Conservation (phyloP, 2,329 filamentous ascomycete genomes). For the Trichoderma breve region DNA sequence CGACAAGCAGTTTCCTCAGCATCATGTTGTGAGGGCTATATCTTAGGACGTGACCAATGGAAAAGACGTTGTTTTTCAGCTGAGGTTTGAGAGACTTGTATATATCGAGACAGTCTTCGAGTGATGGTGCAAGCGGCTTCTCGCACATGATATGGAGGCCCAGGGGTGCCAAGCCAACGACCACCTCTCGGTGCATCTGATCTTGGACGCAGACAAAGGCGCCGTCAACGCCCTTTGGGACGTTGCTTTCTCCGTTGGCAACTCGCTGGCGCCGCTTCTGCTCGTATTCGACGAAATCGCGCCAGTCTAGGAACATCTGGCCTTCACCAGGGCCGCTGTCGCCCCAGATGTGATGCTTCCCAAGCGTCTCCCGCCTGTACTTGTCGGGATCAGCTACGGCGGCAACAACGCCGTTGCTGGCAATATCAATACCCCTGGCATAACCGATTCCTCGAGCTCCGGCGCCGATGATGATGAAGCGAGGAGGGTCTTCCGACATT, state of each 20-base stretch:
- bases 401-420: constrained; percentile 65
- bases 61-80: constrained; percentile 59
- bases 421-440: constrained; percentile 63
- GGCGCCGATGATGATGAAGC: constrained; percentile 78
- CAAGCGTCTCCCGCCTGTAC: constrained; percentile 73
- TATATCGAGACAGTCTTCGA: constrained; percentile 76
- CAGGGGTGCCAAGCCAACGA: constrained; percentile 68
- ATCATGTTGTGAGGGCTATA: constrained; percentile 93
- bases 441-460: constrained; percentile 77
- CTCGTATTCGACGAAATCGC: constrained; percentile 74
- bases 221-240: constrained; percentile 58
- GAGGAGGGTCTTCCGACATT: constrained; percentile 52
- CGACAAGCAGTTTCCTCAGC: constrained; percentile 72
- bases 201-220: constrained; percentile 72
- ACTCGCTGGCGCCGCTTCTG: constrained; percentile 54
- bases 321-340: constrained; percentile 50
- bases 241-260: constrained; percentile 45
- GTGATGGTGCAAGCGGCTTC: constrained; percentile 82
- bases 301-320: constrained; percentile 72
- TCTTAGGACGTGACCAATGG: constrained; percentile 88
- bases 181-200: constrained; percentile 80
- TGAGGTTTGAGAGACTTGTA: constrained; percentile 54
- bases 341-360: constrained; percentile 71
- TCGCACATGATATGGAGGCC: constrained; percentile 87
- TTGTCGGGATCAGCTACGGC: constrained; percentile 78